Evolutionary conservation across 179 eudicot species (phyloP), one percentile per base, ranked within the genome.

Genomic region (Pouteria campechiana): DNA sequence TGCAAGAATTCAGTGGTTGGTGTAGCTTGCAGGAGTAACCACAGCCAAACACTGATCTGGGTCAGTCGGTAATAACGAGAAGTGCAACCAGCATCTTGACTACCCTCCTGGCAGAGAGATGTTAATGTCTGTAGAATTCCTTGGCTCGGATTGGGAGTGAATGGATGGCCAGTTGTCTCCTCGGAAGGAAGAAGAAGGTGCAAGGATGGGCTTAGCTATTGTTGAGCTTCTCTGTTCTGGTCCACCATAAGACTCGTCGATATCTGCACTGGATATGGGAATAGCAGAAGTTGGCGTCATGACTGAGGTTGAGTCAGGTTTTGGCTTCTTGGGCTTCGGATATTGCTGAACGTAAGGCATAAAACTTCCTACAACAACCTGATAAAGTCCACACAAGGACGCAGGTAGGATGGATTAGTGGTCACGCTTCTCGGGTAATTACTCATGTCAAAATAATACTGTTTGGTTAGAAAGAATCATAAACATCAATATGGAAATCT

Each of bases 301-400:
- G 0, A 68, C 35, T 41, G 61, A 31, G 2, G 65, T 38, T 11
- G 65, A 67, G 34, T 80, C 92, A 12, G 40, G 40, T 61, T 50
- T 70, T 48, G 57, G 78, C 49, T 75, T 84, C 65, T 73, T 80
- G 7, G 75, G 74, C 63, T 66, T 70, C 32, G 69, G 82, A 54
- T 84, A 86, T 50, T 50, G 73, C 25, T 68, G 72, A 24, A 73
- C 72, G 50, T 78, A 81, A 0, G 79, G 56, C 37, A 74, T 46
- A 71, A 79, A 85, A 54, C 95, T 89, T 17, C 90, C 95, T 2
- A 89, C 33, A 25, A 89, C 85, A 61, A 89, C 78, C 97, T 89
- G 60, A 40, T 30, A 37, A 55, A n/a, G 17, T 4, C 25, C 16
- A 24, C 25, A 34, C 30, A 16, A 7, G 8, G 3, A 10, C 29